Evolutionary conservation across 2,329 filamentous ascomycete genomes (phyloP).

Genomic region (Basipetospora sp.): DNA sequence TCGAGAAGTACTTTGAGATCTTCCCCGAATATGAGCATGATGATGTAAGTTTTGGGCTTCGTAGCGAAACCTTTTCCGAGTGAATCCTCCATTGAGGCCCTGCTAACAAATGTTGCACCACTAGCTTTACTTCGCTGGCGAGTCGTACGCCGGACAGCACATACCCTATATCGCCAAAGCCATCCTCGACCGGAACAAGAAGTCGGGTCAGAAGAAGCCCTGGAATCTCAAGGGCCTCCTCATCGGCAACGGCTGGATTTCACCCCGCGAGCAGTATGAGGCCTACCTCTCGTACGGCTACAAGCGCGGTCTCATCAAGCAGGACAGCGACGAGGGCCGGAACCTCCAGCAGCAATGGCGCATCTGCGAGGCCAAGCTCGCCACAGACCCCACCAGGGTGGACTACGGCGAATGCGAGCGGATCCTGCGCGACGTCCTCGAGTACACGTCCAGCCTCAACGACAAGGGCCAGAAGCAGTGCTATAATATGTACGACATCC

Average conservation of each 20-base stretch:
- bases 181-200: slow-evolving; percentile 74
- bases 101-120: slow-evolving; percentile 11
- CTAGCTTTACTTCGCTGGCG: slow-evolving; percentile 84
- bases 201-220: slow-evolving; percentile 18
- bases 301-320: slow-evolving; percentile 55
- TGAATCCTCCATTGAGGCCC: too few relatives aligned
- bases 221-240: slow-evolving; percentile 79
- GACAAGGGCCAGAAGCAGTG: slow-evolving; percentile 46
- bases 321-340: slow-evolving; percentile 48
- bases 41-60: slow-evolving; percentile 65
- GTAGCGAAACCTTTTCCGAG: too few relatives aligned
- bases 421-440: slow-evolving; percentile 60
- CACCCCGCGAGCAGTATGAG: slow-evolving; percentile 76
- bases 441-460: slow-evolving; percentile 38
- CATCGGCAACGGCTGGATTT: slow-evolving; percentile 97
- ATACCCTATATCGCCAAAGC: slow-evolving; percentile 93
- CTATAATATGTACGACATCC: slow-evolving; percentile 93
- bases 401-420: slow-evolving; percentile 59
- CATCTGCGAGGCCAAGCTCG: slow-evolving; percentile 51
- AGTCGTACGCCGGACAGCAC: slow-evolving; percentile 88
- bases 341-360: slow-evolving; percentile 54
- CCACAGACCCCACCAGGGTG: slow-evolving; percentile 35
- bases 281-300: slow-evolving; percentile 74
- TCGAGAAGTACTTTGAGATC: slow-evolving; percentile 79
- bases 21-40: slow-evolving; percentile 87